Evolutionary conservation across 495 filamentous ascomycete species (phyloP), one percentile per base, ranked within the genome.

Genomic region (Annulohypoxylon nitens): DNA sequence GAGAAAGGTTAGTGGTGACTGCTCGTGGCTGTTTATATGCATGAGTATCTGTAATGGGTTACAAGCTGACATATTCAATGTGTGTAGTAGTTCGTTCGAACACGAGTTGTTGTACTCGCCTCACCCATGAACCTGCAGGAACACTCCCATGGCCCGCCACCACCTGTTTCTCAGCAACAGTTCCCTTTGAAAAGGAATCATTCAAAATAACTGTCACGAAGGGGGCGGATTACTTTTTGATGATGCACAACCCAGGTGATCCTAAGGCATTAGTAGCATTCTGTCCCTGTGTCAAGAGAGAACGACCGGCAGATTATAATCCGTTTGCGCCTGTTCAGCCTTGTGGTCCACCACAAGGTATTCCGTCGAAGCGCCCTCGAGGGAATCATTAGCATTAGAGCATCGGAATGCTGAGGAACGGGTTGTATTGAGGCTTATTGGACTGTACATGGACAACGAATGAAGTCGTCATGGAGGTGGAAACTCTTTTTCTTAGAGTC

Each of bases 181-280:
- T 54, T 33, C 50, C 50, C 11, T 54, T 30, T 33, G 50, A n/a
- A 12, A 54, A 54, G 25, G 25, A n/a, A 33, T 54, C 50, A n/a
- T 33, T 30, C 25, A 10, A 53, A 14, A 12, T 53, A 26, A 7
- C 3, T 14, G 50, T 53, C 23, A 11, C 26, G 50, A 53, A 53
- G 50, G 50, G 50, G 4, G 1, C 26, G 2, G 10, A 53, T 14
- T 53, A 53, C 12, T 30, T 30, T 20, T 4, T 30, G 11, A 5
- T 53, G 23, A 26, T 53, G 50, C 30, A 53, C 6, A 26, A 26
- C 23, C 50, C 23, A 14, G 50, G 30, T 14, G 50, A 53, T 11
- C 50, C 30, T 14, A 10, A 25, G 20, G 5, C 50, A 14, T 3
- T 53, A 30, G 50, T 30, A 8, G 23, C 30, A 26, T 25, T 53